Conservation (phyloP, 2,329 filamentous ascomycete species). For the Parastagonospora nodorum region DNA sequence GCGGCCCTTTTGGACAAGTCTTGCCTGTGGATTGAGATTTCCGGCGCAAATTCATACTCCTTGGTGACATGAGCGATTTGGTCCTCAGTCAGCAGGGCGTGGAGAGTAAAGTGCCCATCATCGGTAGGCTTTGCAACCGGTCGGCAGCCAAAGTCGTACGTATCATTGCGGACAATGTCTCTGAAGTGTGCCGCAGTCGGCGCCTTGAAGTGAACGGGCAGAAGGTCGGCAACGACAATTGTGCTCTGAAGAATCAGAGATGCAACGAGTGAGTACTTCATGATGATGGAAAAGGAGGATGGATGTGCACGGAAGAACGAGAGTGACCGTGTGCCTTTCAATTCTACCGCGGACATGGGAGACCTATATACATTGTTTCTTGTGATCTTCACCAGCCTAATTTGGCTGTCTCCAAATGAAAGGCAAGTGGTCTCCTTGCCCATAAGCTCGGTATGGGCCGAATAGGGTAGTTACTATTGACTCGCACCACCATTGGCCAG, state of each 20-base stretch:
- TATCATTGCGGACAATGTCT: slow-evolving; percentile 42
- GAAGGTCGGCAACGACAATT: slow-evolving; percentile 32
- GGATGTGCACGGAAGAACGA: background rate
- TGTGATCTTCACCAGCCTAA: slow-evolving; percentile 3
- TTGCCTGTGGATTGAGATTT: slow-evolving; percentile 28
- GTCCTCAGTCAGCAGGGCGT: slow-evolving; percentile 41
- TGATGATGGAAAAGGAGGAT: slow-evolving; percentile 16
- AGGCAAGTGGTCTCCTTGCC: slow-evolving; percentile 4
- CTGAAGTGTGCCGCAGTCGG: slow-evolving; percentile 35
- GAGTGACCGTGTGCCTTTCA: background rate
- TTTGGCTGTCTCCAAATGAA: slow-evolving; percentile 6
- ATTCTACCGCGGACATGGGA: background rate
- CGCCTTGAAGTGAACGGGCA: slow-evolving; percentile 40
- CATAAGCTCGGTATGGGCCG: background rate
- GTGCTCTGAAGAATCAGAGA: slow-evolving; percentile 35
- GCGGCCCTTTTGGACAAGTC: slow-evolving; percentile 34
- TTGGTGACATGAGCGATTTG: slow-evolving; percentile 38
- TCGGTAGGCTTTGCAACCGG: slow-evolving; percentile 36
- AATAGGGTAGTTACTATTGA: slow-evolving; percentile 1
- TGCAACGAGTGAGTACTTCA: slow-evolving; percentile 40
- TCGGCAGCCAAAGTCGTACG: slow-evolving; percentile 42
- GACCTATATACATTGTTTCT: background rate
- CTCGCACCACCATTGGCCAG: slow-evolving; percentile 2
- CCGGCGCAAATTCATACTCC: slow-evolving; percentile 26
- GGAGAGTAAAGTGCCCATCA: slow-evolving; percentile 38